A percentile compares a stretch with the other conserved stretches of the same genome.
Evolutionary conservation across 1,284 basidiomycete genomes (phyloP).

Genomic region (Fomitopsis pinicola): DNA sequence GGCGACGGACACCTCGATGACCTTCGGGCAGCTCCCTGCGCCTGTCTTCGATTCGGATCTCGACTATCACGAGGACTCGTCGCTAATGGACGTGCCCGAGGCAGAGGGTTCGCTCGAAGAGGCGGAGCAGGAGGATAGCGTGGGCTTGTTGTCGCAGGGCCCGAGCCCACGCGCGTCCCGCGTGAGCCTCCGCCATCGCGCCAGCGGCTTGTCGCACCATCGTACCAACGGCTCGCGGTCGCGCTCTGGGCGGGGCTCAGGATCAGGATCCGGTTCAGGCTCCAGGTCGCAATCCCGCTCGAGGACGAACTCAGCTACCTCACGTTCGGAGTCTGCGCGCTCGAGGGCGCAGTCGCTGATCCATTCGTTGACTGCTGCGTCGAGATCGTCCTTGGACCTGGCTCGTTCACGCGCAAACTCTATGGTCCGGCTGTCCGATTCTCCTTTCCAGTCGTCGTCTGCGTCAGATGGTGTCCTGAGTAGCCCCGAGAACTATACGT

Average conservation of each 20-base stretch:
- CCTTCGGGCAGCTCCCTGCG: conserved; percentile 29
- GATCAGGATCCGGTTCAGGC: conserved; percentile 15
- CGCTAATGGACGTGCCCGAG: conserved; percentile 47
- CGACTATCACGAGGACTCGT: conserved; percentile 31
- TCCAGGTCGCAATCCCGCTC: conserved; percentile 36
- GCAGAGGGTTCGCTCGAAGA: conserved; percentile 52
- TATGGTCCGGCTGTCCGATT: conserved; percentile 48
- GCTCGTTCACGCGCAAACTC: conserved; percentile 49
- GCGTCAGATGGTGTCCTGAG: conserved; percentile 42
- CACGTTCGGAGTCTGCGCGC: conserved; percentile 39
- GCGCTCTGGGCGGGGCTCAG: conserved; percentile 16
- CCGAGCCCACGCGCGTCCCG: conserved; percentile 57
- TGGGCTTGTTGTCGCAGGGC: conserved; percentile 52
- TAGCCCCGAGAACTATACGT: conserved; percentile 64
- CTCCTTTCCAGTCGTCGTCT: conserved; percentile 40
- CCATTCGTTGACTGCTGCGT: conserved; percentile 57
- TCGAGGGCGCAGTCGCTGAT: conserved; percentile 61
- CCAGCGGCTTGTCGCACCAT: conserved; percentile 29
- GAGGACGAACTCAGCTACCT: conserved; percentile 43
- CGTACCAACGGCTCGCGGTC: conserved; percentile 28
- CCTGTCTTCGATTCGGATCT: conserved; percentile 35
- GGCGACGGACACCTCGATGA: conserved; percentile 30
- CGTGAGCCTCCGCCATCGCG: conserved; percentile 40
- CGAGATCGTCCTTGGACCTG: conserved; percentile 55
- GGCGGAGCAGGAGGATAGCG: conserved; percentile 65